Base-by-base conservation (phyloP, 2,329 filamentous ascomycete genomes). In the Penicillium concentricum region DNA sequence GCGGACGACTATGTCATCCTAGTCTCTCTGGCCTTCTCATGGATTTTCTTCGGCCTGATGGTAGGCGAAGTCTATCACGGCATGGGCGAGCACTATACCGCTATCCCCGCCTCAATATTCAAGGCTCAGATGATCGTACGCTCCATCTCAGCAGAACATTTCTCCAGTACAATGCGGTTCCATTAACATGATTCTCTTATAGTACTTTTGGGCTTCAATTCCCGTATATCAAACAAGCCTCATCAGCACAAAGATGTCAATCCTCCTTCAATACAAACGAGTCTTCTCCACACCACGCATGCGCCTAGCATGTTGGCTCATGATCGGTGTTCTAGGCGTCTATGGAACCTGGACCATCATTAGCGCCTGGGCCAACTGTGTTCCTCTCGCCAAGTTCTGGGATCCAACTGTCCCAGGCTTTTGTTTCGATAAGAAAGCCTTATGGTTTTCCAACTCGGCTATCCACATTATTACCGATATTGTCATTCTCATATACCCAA, bases 391-490 rank as follows among this genome's bases (percentile, higher is more conserved):
- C 16, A 69, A 67, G 18, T 72, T 72, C 59, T 72, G 68, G 68
- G 58, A 71, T 57, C 53, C 60, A 0, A 53, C 47, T 2, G 30
- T 67, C 4, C 45, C 62, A 0, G 70, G 70, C 5, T 67, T 63
- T 44, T 79, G 76, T 56, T 71, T 78, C 43, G 59, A 74, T 51
- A 76, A 74, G 53, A 69, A 68, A 9, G 67, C 64, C 8, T 70
- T 79, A 46, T 79, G 77, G 77, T 77, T 75, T 42, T 73, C 74
- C 12, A 79, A 77, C 51, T 73, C 76, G 0, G 73, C 64, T 2
- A 73, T 78, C 44, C 75, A 75, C 35, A 78, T 79, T 34, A 47
- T 70, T 5, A 78, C 76, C 13, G 76, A 79, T 62, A 47, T 78
- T 28, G 51, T 76, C 28, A 76, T 79, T 32, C 64, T 79, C 12